Evolutionary conservation across 352 stramenopile genomes (phyloP).

Genomic region (Discostella stelligera): DNA sequence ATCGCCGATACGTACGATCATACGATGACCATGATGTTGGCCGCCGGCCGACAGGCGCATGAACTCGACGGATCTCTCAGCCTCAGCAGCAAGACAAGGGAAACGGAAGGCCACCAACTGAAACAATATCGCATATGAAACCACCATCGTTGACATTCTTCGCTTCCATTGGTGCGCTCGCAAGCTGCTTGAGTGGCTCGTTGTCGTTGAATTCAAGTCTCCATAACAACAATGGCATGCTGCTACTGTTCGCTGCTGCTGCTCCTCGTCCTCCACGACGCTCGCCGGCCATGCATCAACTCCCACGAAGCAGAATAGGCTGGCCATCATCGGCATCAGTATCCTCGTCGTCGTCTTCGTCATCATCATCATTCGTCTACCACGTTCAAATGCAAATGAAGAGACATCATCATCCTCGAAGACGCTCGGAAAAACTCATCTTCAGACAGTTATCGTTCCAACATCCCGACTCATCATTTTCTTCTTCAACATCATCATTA

Average conservation of each 20-base stretch:
- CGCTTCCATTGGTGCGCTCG: constrained; percentile 17
- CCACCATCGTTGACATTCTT: background rate
- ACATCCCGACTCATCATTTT: background rate
- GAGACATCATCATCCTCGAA: background rate
- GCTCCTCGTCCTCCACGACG: background rate
- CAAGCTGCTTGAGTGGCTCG: constrained; percentile 15
- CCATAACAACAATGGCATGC: background rate
- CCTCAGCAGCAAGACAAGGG: background rate
- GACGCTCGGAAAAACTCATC: background rate
- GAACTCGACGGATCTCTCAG: no score
- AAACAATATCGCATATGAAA: background rate
- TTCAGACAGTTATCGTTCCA: background rate
- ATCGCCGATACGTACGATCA: no score
- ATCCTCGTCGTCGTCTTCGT: background rate
- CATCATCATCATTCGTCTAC: background rate
- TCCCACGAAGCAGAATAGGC: background rate
- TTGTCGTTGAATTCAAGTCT: background rate
- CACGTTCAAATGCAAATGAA: background rate
- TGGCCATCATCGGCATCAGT: background rate
- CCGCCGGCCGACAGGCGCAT: no score
- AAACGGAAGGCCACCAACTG: constrained; percentile 6
- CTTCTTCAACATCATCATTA: background rate
- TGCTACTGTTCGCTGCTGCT: background rate
- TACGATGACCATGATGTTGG: no score
- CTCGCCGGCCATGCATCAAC: background rate